Evolutionary conservation across 2,329 filamentous ascomycete genomes (phyloP).

Genomic region (Colletotrichum zoysiae): DNA sequence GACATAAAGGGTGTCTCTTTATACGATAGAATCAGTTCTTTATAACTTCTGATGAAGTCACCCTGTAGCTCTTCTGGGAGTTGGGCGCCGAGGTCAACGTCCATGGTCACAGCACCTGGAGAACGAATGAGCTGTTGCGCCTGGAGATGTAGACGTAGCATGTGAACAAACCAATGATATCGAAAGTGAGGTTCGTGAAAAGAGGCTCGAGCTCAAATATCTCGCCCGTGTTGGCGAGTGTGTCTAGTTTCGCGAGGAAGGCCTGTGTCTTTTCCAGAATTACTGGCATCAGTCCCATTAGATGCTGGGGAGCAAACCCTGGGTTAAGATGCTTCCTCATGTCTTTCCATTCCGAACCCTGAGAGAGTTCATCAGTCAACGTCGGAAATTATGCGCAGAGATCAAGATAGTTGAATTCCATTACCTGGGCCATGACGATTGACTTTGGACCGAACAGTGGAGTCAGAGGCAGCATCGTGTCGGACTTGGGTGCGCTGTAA

Average conservation of each 20-base stretch:
- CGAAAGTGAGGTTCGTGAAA: slow-evolving; percentile 53
- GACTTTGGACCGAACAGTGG: slow-evolving; percentile 45
- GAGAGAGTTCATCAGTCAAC: background rate
- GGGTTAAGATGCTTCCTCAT: slow-evolving; percentile 53
- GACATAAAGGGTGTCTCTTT: slow-evolving; percentile 40
- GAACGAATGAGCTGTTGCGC: slow-evolving; percentile 1
- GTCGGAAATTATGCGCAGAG: accelerated
- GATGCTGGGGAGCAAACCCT: slow-evolving; percentile 54
- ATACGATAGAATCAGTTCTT: slow-evolving; percentile 46
- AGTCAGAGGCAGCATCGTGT: slow-evolving; percentile 45
- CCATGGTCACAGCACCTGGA: slow-evolving; percentile 50
- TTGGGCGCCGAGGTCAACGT: slow-evolving; percentile 52
- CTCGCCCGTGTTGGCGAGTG: slow-evolving; percentile 24
- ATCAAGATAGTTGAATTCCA: background rate
- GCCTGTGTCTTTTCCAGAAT: slow-evolving; percentile 52
- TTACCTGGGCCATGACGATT: slow-evolving; percentile 40
- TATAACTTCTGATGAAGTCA: slow-evolving; percentile 49
- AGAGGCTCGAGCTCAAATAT: slow-evolving; percentile 44
- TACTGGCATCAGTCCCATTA: slow-evolving; percentile 52
- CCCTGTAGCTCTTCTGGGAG: slow-evolving; percentile 43
- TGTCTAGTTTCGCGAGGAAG: slow-evolving; percentile 46
- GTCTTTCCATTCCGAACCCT: slow-evolving; percentile 44
- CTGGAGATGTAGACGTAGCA: accelerated
- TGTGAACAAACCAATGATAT: slow-evolving; percentile 49
- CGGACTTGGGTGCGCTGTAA: slow-evolving; percentile 51